phyloP scores from a whole-genome alignment of 2,329 filamentous ascomycete species.

The Colletotrichum sp. region DNA sequence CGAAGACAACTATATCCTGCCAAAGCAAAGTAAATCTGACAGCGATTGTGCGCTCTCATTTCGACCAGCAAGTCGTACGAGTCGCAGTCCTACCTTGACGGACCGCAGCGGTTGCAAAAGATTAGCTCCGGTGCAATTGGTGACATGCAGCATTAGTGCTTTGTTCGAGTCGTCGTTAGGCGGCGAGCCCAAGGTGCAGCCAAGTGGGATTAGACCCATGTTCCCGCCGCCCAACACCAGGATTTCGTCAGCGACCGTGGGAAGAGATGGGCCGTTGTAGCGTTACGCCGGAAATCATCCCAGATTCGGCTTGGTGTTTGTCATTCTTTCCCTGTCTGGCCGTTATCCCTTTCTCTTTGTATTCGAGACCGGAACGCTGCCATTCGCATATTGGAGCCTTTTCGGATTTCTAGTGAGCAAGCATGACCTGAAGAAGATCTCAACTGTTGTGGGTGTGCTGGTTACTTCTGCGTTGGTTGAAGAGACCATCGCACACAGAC shows the following conservation, averaged over 20 bases:
- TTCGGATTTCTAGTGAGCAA: background rate
- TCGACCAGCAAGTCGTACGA: slow-evolving; percentile 15
- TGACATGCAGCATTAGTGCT: slow-evolving; percentile 22
- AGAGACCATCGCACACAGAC: background rate
- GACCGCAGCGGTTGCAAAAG: background rate
- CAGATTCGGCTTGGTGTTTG: slow-evolving; percentile 19
- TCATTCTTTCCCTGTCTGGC: background rate
- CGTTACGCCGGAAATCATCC: slow-evolving; percentile 11
- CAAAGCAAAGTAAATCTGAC: background rate
- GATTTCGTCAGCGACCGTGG: slow-evolving; percentile 13
- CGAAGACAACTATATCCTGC: background rate
- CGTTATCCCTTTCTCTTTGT: background rate
- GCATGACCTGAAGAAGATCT: background rate
- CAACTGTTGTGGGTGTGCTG: background rate
- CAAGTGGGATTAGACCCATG: slow-evolving; percentile 13
- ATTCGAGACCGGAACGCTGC: background rate
- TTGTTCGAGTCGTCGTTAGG: slow-evolving; percentile 1
- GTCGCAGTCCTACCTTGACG: slow-evolving; percentile 5
- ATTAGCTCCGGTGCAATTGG: slow-evolving; percentile 13
- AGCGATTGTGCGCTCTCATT: slow-evolving; percentile 2
- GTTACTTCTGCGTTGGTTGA: background rate
- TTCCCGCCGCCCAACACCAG: slow-evolving; percentile 8
- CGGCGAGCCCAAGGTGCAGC: slow-evolving; percentile 9
- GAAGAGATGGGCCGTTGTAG: slow-evolving; percentile 10
- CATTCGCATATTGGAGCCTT: background rate